Evolutionary conservation across 2,329 filamentous ascomycete species (phyloP).

Genomic region (Microdochium paspali): DNA sequence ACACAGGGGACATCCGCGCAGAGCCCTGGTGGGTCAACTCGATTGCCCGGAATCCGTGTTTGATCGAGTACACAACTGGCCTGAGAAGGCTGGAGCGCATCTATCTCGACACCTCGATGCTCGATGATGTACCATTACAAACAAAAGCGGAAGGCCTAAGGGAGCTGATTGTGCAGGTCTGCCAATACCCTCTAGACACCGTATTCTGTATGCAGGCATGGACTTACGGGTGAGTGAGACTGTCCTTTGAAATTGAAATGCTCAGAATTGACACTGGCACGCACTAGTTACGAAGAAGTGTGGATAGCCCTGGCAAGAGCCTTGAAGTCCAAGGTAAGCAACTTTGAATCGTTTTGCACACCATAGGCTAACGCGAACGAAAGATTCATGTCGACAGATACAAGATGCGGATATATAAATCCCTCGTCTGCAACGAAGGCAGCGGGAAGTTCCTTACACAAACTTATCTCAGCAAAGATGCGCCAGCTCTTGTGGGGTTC

Average conservation of each 20-base stretch:
- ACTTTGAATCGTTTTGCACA: background rate
- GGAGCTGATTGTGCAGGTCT: slow-evolving; percentile 63
- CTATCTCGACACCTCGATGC: slow-evolving; percentile 83
- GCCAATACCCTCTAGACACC: slow-evolving; percentile 60
- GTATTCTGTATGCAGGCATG: slow-evolving; percentile 79
- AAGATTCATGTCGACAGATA: slow-evolving; percentile 79
- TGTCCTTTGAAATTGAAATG: too few species aligned
- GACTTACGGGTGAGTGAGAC: slow-evolving; percentile 58
- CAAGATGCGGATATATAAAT: slow-evolving; percentile 62
- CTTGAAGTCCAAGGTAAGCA: slow-evolving; percentile 50
- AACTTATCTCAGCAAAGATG: slow-evolving; percentile 44
- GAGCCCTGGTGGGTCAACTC: slow-evolving; percentile 80
- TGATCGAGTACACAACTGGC: slow-evolving; percentile 65
- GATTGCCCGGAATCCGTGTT: slow-evolving; percentile 58
- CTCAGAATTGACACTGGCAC: too few species aligned
- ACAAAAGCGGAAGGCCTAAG: slow-evolving; percentile 65
- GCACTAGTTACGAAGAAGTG: slow-evolving; percentile 75
- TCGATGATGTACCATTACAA: slow-evolving; percentile 35
- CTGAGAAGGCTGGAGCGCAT: slow-evolving; percentile 65
- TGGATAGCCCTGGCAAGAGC: slow-evolving; percentile 73
- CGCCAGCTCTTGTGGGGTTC: slow-evolving; percentile 62
- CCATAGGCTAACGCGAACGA: background rate
- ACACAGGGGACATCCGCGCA: slow-evolving; percentile 81
- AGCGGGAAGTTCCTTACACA: slow-evolving; percentile 28
- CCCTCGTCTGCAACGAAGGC: slow-evolving; percentile 39